Base-by-base conservation (phyloP, 2,329 filamentous ascomycete species). In the Fusarium abutilonis region DNA sequence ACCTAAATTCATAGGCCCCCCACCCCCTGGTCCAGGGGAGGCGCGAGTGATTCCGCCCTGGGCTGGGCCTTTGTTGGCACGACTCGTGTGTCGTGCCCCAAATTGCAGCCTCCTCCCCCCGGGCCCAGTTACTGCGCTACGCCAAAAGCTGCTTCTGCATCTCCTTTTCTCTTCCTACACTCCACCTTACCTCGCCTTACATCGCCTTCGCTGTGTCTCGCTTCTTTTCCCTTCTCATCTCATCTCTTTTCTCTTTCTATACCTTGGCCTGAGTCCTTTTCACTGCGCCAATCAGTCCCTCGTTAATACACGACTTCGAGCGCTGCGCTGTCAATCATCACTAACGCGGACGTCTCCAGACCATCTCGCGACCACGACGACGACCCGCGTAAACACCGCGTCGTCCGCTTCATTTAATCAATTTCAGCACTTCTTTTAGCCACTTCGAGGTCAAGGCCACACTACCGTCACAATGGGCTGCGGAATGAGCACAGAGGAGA, bases 401-500 rank as follows among this genome's bases (percentile, higher is more conserved):
- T 66, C 61, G 64, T 66, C 58, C 38, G 43, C 60, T 48, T 50
- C 39, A 42, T 49, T 54, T 44, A 28, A 41, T 57, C 50, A 43
- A 28, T 56, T 50, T 32, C 40, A 62, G 52, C 39, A 44, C 56
- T 50, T 47, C 29, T 28, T 52, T 43, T 54, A 61, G 51, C 29
- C 49, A 21, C 52, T 31, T 57, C 60, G 54, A 65, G 60, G 63
- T 59, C 48, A 66, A 47, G 51, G 53, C 52, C 63, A 61, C 49
- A 60, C 67, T 60, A 71, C 78, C 80, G 82, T 77, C 89, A 93
- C 84, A 74, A 99, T 99, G 95, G 95, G 95, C 88, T 99, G 95
- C 80, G 94, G 94, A 82, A 96, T 97, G 92, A 98, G 94, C 79
- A 97, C 95, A 76, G 95, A 98, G 84, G 95, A 98, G 83, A 97